Conservation (phyloP, 106 monocot genomes). For the Allium fistulosum region DNA sequence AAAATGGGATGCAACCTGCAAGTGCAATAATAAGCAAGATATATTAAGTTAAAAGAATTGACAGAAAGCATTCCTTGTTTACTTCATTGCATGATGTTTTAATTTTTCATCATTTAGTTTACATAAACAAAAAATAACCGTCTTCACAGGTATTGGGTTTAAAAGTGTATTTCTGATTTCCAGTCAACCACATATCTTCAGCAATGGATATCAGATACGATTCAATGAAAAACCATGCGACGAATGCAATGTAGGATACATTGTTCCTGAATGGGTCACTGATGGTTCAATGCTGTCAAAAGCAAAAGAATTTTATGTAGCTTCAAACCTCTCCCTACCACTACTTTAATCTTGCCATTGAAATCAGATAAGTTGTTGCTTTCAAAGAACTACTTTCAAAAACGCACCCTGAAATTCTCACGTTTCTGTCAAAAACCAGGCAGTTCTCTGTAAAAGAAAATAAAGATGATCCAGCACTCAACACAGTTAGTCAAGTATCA, state of each 20-base stretch:
- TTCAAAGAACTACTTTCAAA: constrained; percentile 35
- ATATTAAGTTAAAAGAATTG: too few species aligned
- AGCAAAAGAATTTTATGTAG: constrained; percentile 22
- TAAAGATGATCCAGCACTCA: constrained; percentile 8
- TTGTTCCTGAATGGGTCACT: constrained; percentile 53
- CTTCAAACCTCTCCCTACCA: constrained; percentile 21
- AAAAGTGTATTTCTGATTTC: constrained; percentile 47
- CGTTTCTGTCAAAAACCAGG: constrained; percentile 45
- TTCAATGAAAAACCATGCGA: constrained; percentile 35
- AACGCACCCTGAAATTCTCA: constrained; percentile 38
- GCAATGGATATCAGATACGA: constrained; percentile 53
- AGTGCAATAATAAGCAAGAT: too few species aligned
- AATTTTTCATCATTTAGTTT: too few species aligned
- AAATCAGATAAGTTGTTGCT: constrained; percentile 17
- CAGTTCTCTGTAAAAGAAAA: constrained; percentile 28
- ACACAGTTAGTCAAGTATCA: constrained; percentile 18
- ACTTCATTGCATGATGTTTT: neutral
- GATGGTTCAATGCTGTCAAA: constrained; percentile 13
- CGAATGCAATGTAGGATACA: constrained; percentile 29
- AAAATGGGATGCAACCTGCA: too few species aligned
- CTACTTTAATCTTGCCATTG: constrained; percentile 41
- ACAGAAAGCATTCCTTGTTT: neutral
- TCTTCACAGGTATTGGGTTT: constrained; percentile 45
- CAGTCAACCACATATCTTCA: constrained; percentile 45
- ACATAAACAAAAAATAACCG: too few species aligned